Percentiles rank a stretch among this genome's conserved stretches.
These are phyloP conservation scores for Xylona heveae DNA, from an alignment of 495 filamentous ascomycete species.

Conservation along the genomic window DNA sequence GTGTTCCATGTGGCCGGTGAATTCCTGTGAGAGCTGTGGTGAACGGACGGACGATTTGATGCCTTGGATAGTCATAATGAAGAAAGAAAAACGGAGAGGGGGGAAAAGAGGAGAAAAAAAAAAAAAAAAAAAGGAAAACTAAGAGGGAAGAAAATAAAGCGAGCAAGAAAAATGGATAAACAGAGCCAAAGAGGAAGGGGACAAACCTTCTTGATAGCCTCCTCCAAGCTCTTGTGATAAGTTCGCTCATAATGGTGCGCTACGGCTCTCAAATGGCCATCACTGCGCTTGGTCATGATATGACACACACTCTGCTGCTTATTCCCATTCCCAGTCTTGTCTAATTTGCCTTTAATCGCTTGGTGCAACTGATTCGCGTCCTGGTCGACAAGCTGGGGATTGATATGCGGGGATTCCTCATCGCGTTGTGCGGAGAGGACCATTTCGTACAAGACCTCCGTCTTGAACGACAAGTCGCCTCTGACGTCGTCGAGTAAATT, in stretches of 20 bases:
- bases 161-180: neutral
- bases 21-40: constrained; percentile 26
- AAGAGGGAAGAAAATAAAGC: constrained; percentile 1
- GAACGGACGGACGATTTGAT: neutral
- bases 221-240: constrained; percentile 43
- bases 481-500: constrained; percentile 47
- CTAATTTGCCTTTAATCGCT: constrained; percentile 44
- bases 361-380: constrained; percentile 53
- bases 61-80: neutral
- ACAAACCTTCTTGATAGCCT: constrained; percentile 41
- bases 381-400: constrained; percentile 43
- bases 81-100: neutral
- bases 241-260: constrained; percentile 42
- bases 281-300: constrained; percentile 48
- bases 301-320: constrained; percentile 57
- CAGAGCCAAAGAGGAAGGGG: neutral
- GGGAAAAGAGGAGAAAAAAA: neutral
- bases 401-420: constrained; percentile 54
- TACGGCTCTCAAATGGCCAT: constrained; percentile 67
- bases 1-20: constrained; percentile 80
- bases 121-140: neutral
- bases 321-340: too few relatives aligned
- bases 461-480: constrained; percentile 66
- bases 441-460: constrained; percentile 56
- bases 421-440: constrained; percentile 46